A percentile compares a stretch with the other conserved stretches of the same genome.
phyloP scores from a whole-genome alignment of 495 filamentous ascomycete genomes.

The Aspergillus mulundensis region DNA sequence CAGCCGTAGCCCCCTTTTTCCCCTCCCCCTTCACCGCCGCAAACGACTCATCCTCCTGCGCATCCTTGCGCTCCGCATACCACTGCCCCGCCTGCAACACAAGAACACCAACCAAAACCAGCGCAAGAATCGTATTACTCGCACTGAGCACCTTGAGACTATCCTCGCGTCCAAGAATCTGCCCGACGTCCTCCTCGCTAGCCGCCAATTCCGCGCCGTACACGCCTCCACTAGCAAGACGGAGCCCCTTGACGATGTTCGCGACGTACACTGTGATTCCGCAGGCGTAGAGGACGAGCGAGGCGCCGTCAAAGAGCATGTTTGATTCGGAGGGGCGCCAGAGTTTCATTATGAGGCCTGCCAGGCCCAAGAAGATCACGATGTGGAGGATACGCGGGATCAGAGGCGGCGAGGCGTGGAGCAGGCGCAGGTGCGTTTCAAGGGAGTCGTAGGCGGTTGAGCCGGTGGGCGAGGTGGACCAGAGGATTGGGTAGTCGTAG shows the following conservation, averaged over 20 bases:
- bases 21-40: conserved; percentile 3
- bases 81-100: conserved; percentile 96
- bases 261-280: conserved; percentile 87
- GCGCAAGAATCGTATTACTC: conserved; percentile 89
- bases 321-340: conserved; percentile 90
- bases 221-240: conserved; percentile 60
- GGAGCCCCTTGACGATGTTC: conserved; percentile 91
- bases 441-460: conserved; percentile 69
- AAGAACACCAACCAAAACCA: conserved; percentile 85
- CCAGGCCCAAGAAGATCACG: conserved; percentile 79
- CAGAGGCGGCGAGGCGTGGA: conserved; percentile 82
- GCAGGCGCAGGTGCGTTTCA: conserved; percentile 79
- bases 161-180: conserved; percentile 70
- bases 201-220: conserved; percentile 47
- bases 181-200: conserved; percentile 10
- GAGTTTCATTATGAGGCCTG: conserved; percentile 89
- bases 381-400: conserved; percentile 93
- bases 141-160: conserved; percentile 86
- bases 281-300: conserved; percentile 84
- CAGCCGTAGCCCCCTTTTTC: not conserved
- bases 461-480: conserved; percentile 65
- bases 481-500: conserved; percentile 97
- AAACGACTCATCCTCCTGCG: conserved; percentile 67
- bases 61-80: conserved; percentile 94
- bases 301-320: conserved; percentile 93